Evolutionary conservation across 2,329 filamentous ascomycete species (phyloP), one percentile per base, ranked within the genome.

Genomic region (Colletotrichum eleusines): DNA sequence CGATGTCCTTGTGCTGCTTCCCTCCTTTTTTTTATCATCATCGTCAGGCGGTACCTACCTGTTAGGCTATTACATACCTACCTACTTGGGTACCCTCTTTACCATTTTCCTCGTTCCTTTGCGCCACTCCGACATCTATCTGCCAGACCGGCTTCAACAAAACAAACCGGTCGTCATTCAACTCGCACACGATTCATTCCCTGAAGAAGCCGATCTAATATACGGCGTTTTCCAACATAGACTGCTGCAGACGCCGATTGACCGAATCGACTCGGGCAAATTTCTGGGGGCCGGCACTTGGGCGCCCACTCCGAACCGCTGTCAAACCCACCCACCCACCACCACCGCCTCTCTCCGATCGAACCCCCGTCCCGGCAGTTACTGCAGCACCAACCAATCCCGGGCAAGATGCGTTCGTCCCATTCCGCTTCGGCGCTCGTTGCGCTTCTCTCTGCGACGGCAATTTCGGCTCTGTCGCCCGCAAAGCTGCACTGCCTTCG

Each of bases 401-500:
- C 64, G 64, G 64, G 3, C 58, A 69, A 68, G 28, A 72, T 72
- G 69, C 69, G 59, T 18, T 61, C 66, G 23, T 64, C 48, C 23
- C 69, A 62, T 28, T 61, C 66, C 59, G 57, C 66, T 9, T 18
- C 69, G 38, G 71, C 69, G 67, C 35, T 73, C 18, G 23, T 69
- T 38, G 63, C 71, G 59, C 53, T 73, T 16, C 42, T 69, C 50
- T 35, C 62, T 75, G 81, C 77, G 66, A 79, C 75, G 65, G 75
- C 78, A 73, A 68, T 77, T 33, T 74, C 76, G 70, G 76, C 78
- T 73, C 65, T 78, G 73, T 74, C 78, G 50, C 75, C 64, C 63
- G 76, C 73, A 28, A 73, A 66, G 63, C 74, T 74, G 61, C 78
- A 81, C 74, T 87, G 85, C 75, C 75, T 88, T 64, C 76, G 77